Base-by-base conservation (phyloP, 2,329 filamentous ascomycete genomes). In the Cladophialophora carrionii region DNA sequence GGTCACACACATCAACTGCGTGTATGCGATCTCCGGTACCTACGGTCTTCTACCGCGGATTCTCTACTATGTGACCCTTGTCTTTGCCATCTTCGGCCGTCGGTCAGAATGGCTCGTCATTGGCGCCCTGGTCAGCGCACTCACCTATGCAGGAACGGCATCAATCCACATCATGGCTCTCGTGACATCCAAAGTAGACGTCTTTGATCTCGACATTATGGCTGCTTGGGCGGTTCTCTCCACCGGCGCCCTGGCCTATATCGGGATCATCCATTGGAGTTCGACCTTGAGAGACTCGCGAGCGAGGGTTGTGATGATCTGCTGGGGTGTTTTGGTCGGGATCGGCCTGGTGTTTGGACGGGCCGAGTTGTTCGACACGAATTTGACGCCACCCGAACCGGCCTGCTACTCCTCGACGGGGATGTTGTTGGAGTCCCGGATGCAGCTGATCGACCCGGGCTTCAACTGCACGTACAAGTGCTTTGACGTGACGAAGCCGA, bases 391-490 rank as follows among this genome's bases (percentile, higher is more conserved):
- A 22, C 63, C 68, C n/a, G 71, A 71, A 41, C 68, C 68, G 6
- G 70, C 70, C 10, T 73, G 71, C 46, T 68, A 69, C 49, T 72
- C 71, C 10, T 57, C 69, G 5, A 34, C 51, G 2, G 71, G 72
- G n/a, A 55, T 55, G 29, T 62, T 73, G 32, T 62, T 73, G 46
- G 70, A 63, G 24, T 69, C 62, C 37, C 64, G 53, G 6, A 61
- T 64, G 26, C 59, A 73, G 29, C 56, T 70, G 9, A 61, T 66
- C 31, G 67, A 69, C 37, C 61, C 62, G 7, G 58, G 68, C 5
- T 74, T 74, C 14, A 72, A 73, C 46, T 72, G 72, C 65, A 71
- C 72, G 2, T 74, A 74, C 51, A 63, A 71, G 51, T 74, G 73
- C 53, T 73, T 72, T 34, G 48, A 57, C 29, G 31, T 66, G 6